Evolutionary conservation across 1,284 basidiomycete genomes (phyloP).

Genomic region (Exobasidium rhododendri): DNA sequence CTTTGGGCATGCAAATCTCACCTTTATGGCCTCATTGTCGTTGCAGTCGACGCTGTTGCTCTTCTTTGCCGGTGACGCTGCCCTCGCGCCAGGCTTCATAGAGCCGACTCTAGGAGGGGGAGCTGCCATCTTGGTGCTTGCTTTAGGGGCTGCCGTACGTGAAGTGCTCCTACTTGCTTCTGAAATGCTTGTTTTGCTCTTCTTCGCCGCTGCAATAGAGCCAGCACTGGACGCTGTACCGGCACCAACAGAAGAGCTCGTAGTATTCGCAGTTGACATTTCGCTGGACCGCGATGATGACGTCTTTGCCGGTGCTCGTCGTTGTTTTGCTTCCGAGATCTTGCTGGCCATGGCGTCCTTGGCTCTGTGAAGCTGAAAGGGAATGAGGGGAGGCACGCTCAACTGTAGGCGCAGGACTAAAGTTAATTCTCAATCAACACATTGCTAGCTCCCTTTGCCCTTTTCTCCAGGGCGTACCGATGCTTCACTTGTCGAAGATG

Average conservation of each 20-base stretch:
- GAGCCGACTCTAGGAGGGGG: too few relatives aligned
- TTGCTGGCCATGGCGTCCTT: neutral
- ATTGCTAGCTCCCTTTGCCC: too few relatives aligned
- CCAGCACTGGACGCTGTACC: neutral
- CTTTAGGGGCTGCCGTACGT: neutral
- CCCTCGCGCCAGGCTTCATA: neutral
- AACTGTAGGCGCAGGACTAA: too few relatives aligned
- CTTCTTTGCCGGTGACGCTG: neutral
- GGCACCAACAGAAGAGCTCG: neutral
- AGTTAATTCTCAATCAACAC: too few relatives aligned
- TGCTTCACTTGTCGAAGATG: too few relatives aligned
- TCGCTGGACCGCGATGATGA: neutral
- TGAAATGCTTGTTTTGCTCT: neutral
- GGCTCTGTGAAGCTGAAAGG: too few relatives aligned
- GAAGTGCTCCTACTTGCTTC: neutral
- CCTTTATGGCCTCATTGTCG: slow-evolving; percentile 11
- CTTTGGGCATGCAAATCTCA: neutral
- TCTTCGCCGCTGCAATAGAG: neutral
- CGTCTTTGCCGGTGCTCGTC: neutral
- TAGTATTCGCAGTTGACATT: neutral
- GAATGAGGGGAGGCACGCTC: too few relatives aligned
- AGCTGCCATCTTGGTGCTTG: neutral
- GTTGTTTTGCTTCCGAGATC: neutral
- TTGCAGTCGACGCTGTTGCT: neutral
- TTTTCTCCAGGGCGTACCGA: too few relatives aligned